Conservation (phyloP, 1,139 yeast species). For the Geotrichum cucujoidarum region DNA sequence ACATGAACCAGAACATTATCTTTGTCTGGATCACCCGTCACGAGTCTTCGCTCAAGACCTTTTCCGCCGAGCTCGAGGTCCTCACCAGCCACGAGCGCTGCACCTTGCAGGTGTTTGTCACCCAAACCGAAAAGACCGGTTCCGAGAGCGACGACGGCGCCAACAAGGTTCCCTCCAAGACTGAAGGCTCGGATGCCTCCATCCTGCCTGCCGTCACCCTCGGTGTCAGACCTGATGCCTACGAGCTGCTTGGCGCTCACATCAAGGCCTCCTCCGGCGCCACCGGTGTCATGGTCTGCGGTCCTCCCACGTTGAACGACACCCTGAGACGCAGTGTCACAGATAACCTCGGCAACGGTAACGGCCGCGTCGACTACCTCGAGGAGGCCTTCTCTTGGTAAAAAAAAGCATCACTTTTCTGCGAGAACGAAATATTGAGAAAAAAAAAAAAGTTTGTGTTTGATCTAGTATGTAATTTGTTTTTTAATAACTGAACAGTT, state of each 20-base stretch:
- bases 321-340: constrained; percentile 35
- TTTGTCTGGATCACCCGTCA: constrained; percentile 50
- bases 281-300: constrained; percentile 36
- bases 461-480: too few species aligned
- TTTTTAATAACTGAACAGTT: too few species aligned
- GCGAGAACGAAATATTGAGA: too few species aligned
- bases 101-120: constrained; percentile 34
- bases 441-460: too few species aligned
- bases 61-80: constrained; percentile 44
- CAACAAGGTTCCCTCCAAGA: too few species aligned
- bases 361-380: constrained; percentile 33
- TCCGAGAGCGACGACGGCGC: constrained; percentile 4
- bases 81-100: constrained; percentile 33
- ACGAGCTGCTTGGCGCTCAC: constrained; percentile 26
- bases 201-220: constrained; percentile 1
- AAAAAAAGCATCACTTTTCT: neutral
- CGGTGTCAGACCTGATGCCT: constrained; percentile 38
- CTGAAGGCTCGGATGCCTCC: constrained; percentile 6
- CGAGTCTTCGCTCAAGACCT: constrained; percentile 46
- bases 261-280: constrained; percentile 36
- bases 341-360: constrained; percentile 26
- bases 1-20: constrained; percentile 35
- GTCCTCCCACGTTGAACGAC: constrained; percentile 40
- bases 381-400: constrained; percentile 39
- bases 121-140: neutral